phyloP scores from a whole-genome alignment of 2,329 filamentous ascomycete species.

The Alternaria tenuissima region DNA sequence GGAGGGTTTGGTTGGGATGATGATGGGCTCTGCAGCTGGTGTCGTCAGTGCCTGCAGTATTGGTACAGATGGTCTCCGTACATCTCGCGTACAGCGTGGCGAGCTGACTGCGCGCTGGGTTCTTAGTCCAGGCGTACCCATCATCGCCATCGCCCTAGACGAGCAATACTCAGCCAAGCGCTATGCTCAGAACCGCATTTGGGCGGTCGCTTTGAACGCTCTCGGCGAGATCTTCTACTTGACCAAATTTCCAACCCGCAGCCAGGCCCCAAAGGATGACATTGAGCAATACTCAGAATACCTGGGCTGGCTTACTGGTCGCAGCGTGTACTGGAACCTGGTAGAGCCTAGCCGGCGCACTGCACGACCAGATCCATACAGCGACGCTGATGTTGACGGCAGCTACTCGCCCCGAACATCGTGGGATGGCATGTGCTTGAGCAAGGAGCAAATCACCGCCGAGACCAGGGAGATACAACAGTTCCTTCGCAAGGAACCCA shows the following conservation, averaged over 20 bases:
- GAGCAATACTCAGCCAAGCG: constrained; percentile 79
- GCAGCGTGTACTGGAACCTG: constrained; percentile 81
- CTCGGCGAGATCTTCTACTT: constrained; percentile 91
- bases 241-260: constrained; percentile 70
- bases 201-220: constrained; percentile 94
- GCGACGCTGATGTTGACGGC: constrained; percentile 69
- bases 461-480: constrained; percentile 85
- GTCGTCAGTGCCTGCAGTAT: constrained; percentile 84
- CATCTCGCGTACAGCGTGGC: constrained; percentile 71
- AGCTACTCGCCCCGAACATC: constrained; percentile 85
- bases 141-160: constrained; percentile 83
- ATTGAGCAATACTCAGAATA: constrained; percentile 65
- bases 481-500: constrained; percentile 75
- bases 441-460: constrained; percentile 72
- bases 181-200: constrained; percentile 74
- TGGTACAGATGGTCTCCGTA: constrained; percentile 66
- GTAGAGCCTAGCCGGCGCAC: constrained; percentile 78
- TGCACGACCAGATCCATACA: constrained; percentile 76
- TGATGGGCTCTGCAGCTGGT: constrained; percentile 84
- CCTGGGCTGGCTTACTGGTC: constrained; percentile 81
- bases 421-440: constrained; percentile 75
- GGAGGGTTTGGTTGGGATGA: constrained; percentile 79
- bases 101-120: constrained; percentile 89
- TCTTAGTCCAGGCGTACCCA: constrained; percentile 89
- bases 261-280: constrained; percentile 58